These are phyloP conservation scores for Recurvomyces mirabilis DNA, from an alignment of 495 filamentous ascomycete species.

Conservation along the genomic window DNA sequence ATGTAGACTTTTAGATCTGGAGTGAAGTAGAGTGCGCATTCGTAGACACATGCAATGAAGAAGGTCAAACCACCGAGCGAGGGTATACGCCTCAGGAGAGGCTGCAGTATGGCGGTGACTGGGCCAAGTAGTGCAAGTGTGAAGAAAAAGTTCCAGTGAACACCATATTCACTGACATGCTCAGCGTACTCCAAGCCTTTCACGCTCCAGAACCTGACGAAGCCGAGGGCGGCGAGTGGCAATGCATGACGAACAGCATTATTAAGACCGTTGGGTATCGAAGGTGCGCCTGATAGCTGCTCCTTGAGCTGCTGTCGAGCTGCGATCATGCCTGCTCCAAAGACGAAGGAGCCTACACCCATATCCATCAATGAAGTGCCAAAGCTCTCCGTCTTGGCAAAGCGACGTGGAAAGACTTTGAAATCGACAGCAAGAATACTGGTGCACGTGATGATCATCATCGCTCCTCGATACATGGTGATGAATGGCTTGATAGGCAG, in stretches of 20 bases:
- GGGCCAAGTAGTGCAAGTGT: slow-evolving; percentile 82
- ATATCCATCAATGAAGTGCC: slow-evolving; percentile 97
- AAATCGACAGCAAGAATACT: slow-evolving; percentile 98
- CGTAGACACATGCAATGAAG: slow-evolving; percentile 52
- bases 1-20: slow-evolving; percentile 64
- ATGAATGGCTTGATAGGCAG: slow-evolving; percentile 82
- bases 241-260: slow-evolving; percentile 65
- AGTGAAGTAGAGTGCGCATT: slow-evolving; percentile 64
- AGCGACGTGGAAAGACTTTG: slow-evolving; percentile 77
- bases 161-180: slow-evolving; percentile 94
- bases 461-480: slow-evolving; percentile 76
- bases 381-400: slow-evolving; percentile 97
- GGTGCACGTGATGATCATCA: slow-evolving; percentile 87
- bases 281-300: slow-evolving; percentile 21
- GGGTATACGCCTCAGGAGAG: slow-evolving; percentile 46
- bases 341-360: slow-evolving; percentile 95
- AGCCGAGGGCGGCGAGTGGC: slow-evolving; percentile 68
- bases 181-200: slow-evolving; percentile 94
- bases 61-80: slow-evolving; percentile 65
- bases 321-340: slow-evolving; percentile 84
- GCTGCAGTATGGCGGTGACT: slow-evolving; percentile 78
- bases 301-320: slow-evolving; percentile 76
- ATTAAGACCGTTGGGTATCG: slow-evolving; percentile 10
- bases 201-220: slow-evolving; percentile 74
- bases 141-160: slow-evolving; percentile 99